Base-by-base conservation (phyloP, 2,329 filamentous ascomycete genomes). In the Diaporthe vaccinii region DNA sequence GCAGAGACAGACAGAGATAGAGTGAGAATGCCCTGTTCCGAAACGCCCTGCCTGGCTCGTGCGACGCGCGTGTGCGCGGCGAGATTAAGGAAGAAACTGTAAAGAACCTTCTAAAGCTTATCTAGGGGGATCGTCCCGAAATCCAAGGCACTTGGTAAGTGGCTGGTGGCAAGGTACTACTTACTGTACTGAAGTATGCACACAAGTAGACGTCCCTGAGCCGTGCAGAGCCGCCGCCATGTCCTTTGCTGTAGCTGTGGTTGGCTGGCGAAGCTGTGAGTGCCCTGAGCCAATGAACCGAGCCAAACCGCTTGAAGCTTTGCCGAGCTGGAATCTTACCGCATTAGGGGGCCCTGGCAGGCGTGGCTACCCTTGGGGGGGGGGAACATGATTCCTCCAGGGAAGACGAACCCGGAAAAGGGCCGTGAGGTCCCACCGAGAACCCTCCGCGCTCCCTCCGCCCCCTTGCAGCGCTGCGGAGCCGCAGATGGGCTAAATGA, bases 401-500 rank as follows among this genome's bases (percentile, higher is more conserved):
- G 58, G 72, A 53, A 55, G 49, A 46, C 36, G 22, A 34, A 39
- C 61, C 69, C 74, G 75, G 73, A 76, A 75, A 75, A 75, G 68
- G 73, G 57, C 75, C 75, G 75, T 67, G 49, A 53, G 34, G 65
- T 61, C 36, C 71, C 73, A 53, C 65, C 44, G 36, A 57, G 53
- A n/a, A 67, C 22, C 51, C 41, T 57, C 61, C 75, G 61, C 69
- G 55, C 8, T 53, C 25, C 58, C 51, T 51, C 61, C 75, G 61
- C 69, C 69, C 36, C 68, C 39, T 70, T 57, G 53, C 72, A 76
- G 36, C 28, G 46, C 51, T 73, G 75, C 62, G 75, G 75, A 73
- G 68, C 75, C 72, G 65, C 59, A 70, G 59, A 65, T 71, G 67
- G 68, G 28, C 73, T 58, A 20, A 22, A 39, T 76, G 75, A 76